Evolutionary conservation across 768 basidiomycete species (phyloP), one percentile per base, ranked within the genome.

Genomic region (Kwoniella sp.): DNA sequence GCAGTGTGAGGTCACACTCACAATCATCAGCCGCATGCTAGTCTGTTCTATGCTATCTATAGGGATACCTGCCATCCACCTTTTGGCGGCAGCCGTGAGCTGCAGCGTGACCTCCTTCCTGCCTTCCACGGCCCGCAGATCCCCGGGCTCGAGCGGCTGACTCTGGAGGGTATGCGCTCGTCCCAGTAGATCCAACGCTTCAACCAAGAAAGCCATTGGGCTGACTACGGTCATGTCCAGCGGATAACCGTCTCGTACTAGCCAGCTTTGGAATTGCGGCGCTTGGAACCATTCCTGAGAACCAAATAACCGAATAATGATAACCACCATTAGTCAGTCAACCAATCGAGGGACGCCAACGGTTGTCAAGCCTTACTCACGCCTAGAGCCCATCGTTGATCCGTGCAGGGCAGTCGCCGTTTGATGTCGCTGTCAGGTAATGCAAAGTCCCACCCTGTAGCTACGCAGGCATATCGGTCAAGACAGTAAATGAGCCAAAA

Each of bases 401-500:
- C 73, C 0, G 70, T 55, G 37, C 74, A 75, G 2, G 81, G 81
- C 12, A 82, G 61, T 15, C 79, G 38, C 22, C 79, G 59, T 47
- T 68, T 71, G 60, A 82, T 75, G 26, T 81, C 77, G 15, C 62
- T 70, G 34, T 76, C 72, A 1, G 67, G 68, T 22, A 81, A 69
- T 1, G 78, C 76, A 57, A 79, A 79, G 13, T 77, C 78, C 74
- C 77, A 79, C 0, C 79, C 81, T 0, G 81, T 82, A 1, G 75
- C 71, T 5, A 78, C 76, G 51, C 76, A 77, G 2, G 79, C 79
- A 67, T 80, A 81, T 52, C 79, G 69, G 63, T 82, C 81, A 54
- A 82, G 65, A 20, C 71, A 66, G 58, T 74, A 82, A 60, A 81
- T 77, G 28, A 80, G 58, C 81, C 81, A 82, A 51, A 81, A 79